Evolutionary conservation across 305 asterid species (phyloP).

Genomic region (Petunia hybrid): DNA sequence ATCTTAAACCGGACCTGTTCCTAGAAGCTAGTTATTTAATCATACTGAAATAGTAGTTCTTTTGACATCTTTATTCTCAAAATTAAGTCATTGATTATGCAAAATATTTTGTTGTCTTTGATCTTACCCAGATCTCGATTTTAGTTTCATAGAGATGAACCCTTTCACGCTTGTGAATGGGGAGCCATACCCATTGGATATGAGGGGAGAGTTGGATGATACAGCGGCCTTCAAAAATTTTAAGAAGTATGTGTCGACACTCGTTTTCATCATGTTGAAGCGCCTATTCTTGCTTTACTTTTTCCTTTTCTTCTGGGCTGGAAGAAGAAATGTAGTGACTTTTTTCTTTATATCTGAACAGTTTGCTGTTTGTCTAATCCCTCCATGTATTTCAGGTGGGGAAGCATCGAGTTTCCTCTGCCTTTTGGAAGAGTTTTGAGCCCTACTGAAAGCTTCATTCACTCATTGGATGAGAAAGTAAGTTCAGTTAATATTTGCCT

Average conservation of each 20-base stretch:
- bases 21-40: constrained; percentile 7
- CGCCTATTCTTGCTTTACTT: not conserved
- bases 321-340: constrained; percentile 8
- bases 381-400: constrained; percentile 67
- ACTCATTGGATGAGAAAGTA: constrained; percentile 83
- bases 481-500: constrained; percentile 32
- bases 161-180: constrained; percentile 86
- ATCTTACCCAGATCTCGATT: constrained; percentile 72
- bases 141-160: constrained; percentile 93
- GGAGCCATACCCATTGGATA: constrained; percentile 87
- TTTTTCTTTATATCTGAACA: constrained; percentile 20
- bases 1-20: constrained; percentile 9
- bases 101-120: constrained; percentile 18
- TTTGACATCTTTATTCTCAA: not conserved
- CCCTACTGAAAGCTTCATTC: constrained; percentile 82
- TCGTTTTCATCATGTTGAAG: not conserved
- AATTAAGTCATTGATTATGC: not conserved
- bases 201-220: constrained; percentile 97
- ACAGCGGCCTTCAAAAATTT: constrained; percentile 94
- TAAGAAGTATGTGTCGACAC: constrained; percentile 62
- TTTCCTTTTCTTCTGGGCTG: not conserved
- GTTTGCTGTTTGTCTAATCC: constrained; percentile 27
- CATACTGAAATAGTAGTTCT: not conserved
- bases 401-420: constrained; percentile 76
- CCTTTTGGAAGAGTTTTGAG: constrained; percentile 95